Evolutionary conservation across 352 stramenopile genomes (phyloP).

Genomic region (Phytophthora meadii): DNA sequence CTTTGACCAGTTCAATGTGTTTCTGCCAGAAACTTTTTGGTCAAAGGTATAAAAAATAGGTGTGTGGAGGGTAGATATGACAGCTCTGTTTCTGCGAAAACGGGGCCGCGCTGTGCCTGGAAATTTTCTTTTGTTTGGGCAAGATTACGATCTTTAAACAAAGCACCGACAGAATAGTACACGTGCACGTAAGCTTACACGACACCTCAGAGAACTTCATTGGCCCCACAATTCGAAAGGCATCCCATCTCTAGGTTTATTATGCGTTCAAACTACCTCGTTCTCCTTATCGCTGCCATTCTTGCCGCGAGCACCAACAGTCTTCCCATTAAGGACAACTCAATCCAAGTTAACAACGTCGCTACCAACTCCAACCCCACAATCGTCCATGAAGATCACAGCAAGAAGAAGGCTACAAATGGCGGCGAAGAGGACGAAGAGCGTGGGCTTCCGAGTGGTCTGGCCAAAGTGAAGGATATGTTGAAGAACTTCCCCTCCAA

Average conservation of each 20-base stretch:
- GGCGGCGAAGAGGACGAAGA: background rate
- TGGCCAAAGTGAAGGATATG: background rate
- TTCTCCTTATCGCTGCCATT: background rate
- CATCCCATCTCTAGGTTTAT: background rate
- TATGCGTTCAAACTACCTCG: background rate
- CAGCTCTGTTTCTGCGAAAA: too few relatives aligned
- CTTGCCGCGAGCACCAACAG: background rate
- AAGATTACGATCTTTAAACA: too few relatives aligned
- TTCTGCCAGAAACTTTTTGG: too few relatives aligned
- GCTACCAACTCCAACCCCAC: background rate
- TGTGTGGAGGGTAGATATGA: too few relatives aligned
- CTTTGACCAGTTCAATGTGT: too few relatives aligned
- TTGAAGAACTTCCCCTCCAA: background rate
- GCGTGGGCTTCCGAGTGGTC: background rate
- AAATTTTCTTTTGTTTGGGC: too few relatives aligned
- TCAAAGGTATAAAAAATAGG: too few relatives aligned
- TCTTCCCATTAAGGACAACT: background rate
- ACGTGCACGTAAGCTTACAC: too few relatives aligned
- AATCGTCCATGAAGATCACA: background rate
- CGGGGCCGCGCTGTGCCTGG: too few relatives aligned
- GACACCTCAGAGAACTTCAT: too few relatives aligned
- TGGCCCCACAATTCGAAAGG: too few relatives aligned
- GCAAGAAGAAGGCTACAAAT: background rate
- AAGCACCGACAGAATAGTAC: too few relatives aligned
- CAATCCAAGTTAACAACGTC: background rate